A percentile compares a stretch with the other conserved stretches of the same genome.
Conservation (phyloP, 495 filamentous ascomycete genomes). For the Clavariopsis aquatica region DNA sequence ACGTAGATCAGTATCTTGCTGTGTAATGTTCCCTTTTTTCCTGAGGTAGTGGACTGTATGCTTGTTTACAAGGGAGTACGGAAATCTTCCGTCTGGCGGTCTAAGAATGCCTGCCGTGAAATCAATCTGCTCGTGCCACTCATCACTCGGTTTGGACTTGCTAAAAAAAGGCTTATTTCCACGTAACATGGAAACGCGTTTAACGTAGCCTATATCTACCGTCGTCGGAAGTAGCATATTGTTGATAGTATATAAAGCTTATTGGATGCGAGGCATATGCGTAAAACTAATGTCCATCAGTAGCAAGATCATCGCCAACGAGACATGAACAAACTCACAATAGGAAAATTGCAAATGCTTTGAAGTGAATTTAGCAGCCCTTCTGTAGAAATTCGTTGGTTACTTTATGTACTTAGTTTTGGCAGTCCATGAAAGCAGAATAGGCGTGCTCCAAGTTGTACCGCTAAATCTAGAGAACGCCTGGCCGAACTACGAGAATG, state of each 20-base stretch:
- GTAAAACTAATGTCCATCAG: not conserved
- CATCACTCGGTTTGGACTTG: constrained; percentile 28
- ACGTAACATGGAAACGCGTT: not conserved
- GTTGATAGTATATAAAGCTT: not conserved
- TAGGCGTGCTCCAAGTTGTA: not conserved
- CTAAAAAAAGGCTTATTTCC: constrained; percentile 17
- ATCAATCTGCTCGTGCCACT: constrained; percentile 32
- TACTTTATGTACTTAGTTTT: not conserved
- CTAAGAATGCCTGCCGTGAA: constrained; percentile 9
- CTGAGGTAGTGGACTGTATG: constrained; percentile 34
- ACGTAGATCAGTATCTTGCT: constrained; percentile 21
- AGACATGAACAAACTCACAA: no score
- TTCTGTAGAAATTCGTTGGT: not conserved
- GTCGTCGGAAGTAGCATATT: not conserved
- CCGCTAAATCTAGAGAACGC: not conserved
- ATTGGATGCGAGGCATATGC: not conserved
- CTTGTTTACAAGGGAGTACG: constrained; percentile 7
- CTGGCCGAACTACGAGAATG: not conserved
- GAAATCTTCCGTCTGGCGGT: constrained; percentile 19
- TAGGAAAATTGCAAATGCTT: not conserved
- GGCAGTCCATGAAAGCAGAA: not conserved
- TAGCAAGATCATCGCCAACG: not conserved
- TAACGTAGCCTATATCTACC: not conserved
- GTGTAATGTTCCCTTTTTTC: constrained; percentile 33
- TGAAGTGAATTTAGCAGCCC: not conserved